Base-by-base conservation (phyloP, 257 asterid genomes). In the Solanum bulbocastanum region DNA sequence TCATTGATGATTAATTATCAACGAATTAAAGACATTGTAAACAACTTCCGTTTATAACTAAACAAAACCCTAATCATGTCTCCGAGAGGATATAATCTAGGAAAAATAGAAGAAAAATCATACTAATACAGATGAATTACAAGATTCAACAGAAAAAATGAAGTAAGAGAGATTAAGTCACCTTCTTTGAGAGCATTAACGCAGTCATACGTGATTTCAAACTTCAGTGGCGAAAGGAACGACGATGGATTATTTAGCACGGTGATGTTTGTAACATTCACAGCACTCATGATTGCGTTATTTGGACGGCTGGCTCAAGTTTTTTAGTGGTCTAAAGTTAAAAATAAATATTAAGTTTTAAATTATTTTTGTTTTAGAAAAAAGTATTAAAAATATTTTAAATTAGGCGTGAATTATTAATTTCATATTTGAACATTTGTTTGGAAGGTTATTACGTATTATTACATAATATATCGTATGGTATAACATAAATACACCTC, bases 121-220 rank as follows among this genome's bases (percentile, higher is more conserved):
- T 23, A 23, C 39, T 85, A 15, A 18, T 30, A 82, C 20, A 32
- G 10, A 30, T 5, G 82, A 8, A 30, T 40, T 66, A 49, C 86
- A 82, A 10, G 4, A 82, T 18, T 79, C 66, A 79, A 79, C 84
- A 27, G 62, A 25, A 79, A 79, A 35, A 8, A 69, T 35, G 37
- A 81, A 27, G 44, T n/a, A 42, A 42, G 20, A 16, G 23, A 32
- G 74, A 40, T 11, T n/a, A n/a, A 66, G 27, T 87, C 92, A 97
- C 99, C 99, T 88, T 97, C 99, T 88, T 91, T 91, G 87, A 97
- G 98, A 90, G 99, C 65, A 75, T 93, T 62, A n/a, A 97, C 97
- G 87, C 99, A 96, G 87, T 97, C 99, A 88, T 97, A 97, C 23
- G 99, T 95, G 93, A 97, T 95, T 88, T 97, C 99, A 90, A 97